Base-by-base conservation (phyloP, 495 filamentous ascomycete genomes). In the Niebla homalea region DNA sequence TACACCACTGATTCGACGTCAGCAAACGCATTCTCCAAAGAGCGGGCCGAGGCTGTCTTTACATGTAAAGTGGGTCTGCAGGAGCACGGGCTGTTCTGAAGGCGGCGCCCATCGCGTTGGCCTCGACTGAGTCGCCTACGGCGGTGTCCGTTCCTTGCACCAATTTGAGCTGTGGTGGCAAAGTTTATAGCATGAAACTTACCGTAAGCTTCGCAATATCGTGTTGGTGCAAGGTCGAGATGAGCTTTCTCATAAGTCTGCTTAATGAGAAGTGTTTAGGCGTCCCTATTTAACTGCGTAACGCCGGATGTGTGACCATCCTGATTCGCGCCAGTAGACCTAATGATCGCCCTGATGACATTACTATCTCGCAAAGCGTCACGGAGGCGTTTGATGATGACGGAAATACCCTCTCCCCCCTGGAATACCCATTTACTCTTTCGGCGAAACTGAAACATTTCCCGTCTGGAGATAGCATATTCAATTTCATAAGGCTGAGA, bases 61-160 rank as follows among this genome's bases (percentile, higher is more conserved):
- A 67, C 55, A 2, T 21, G 40, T 6, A 46, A 36, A 12, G 69
- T 54, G 6, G 67, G 69, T 36, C 46, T 40, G 38, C 8, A 22
- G 36, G 22, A 37, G 46, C 50, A 36, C 48, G 37, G 8, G 39
- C 39, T 29, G 21, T 38, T 5, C 37, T 51, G 25, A 21, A 23
- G 0, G 39, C 21, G 3, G 35, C 67, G 51, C 45, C 57, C 5
- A 74, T 53, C 0, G 61, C 68, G 0, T 50, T 48, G 0, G 62
- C 53, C 50, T 79, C 76, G 2, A 74, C 63, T 0, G 70, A 67
- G 35, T 79, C 75, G 0, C 76, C 76, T 1, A 68, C 60, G 0
- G 57, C 21, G 0, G 76, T 79, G 19, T 73, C 74, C 11, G 73
- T 75, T 0, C 71, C 73, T 49, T 77, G 72, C 5, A 68, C 70